A percentile compares a stretch with the other conserved stretches of the same genome.
Conservation (phyloP, 2,329 filamentous ascomycete species). For the Neonectria hederae region DNA sequence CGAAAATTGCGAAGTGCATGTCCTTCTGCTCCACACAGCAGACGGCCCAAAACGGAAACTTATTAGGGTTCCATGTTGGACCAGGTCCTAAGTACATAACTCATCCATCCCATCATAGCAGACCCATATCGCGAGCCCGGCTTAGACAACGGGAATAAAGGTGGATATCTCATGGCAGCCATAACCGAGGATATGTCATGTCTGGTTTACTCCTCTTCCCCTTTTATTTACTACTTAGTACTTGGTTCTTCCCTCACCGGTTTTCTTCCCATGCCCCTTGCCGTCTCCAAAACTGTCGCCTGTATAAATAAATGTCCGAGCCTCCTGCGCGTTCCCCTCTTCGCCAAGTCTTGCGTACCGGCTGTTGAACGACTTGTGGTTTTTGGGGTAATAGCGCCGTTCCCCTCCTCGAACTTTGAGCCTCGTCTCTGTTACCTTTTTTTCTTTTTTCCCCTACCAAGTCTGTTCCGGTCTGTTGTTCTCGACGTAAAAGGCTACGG, state of each 20-base stretch:
- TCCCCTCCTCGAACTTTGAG: not conserved
- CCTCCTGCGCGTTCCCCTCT: conserved; percentile 12
- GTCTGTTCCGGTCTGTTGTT: not conserved
- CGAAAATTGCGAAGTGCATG: conserved; percentile 11
- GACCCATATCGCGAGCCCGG: conserved; percentile 2
- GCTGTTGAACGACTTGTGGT: not conserved
- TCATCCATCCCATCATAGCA: not conserved
- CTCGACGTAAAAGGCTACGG: not conserved
- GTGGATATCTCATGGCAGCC: conserved; percentile 4
- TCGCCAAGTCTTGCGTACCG: conserved; percentile 3
- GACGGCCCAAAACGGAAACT: conserved; percentile 11
- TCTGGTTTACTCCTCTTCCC: not conserved
- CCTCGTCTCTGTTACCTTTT: not conserved
- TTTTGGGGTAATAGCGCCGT: conserved; percentile 8
- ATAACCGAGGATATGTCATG: conserved; percentile 15
- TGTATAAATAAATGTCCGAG: not conserved
- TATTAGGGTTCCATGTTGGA: not conserved
- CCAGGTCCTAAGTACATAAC: too few species aligned
- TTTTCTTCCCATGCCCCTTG: not conserved
- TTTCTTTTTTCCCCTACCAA: not conserved
- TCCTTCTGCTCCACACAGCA: conserved; percentile 5
- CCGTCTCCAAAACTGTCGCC: not conserved
- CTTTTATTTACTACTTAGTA: not conserved
- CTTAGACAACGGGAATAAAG: not conserved
- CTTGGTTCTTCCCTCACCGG: not conserved